These are phyloP conservation scores for Pseudopediastrum boryanum DNA, from an alignment of 139 green algal genomes.

Conservation along the genomic window DNA sequence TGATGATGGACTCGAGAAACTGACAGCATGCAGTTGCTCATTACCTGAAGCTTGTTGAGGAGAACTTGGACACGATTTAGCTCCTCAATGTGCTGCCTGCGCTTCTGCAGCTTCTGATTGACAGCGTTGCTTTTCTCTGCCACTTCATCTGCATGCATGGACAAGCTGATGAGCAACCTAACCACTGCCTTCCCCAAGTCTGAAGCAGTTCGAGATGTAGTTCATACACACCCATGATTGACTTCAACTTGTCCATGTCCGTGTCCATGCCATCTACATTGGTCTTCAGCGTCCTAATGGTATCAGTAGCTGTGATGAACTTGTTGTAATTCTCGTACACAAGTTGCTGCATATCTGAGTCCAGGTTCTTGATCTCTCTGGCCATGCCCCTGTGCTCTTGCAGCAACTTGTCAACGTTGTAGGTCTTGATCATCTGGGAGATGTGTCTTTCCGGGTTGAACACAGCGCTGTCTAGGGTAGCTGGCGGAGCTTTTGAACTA, in stretches of 20 bases:
- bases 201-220: too few relatives aligned
- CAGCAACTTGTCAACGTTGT: slow-evolving; percentile 74
- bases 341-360: slow-evolving; percentile 97
- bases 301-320: slow-evolving; percentile 97
- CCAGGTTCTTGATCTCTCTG: slow-evolving; percentile 88
- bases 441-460: slow-evolving; percentile 63
- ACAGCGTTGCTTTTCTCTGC: slow-evolving; percentile 72
- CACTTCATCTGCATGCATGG: slow-evolving; percentile 62
- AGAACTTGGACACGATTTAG: slow-evolving; percentile 80
- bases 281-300: slow-evolving; percentile 74
- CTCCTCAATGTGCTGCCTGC: slow-evolving; percentile 85
- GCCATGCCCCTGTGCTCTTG: slow-evolving; percentile 81
- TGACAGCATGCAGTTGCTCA: too few relatives aligned
- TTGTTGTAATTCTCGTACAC: slow-evolving; percentile 99
- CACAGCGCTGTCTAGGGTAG: slow-evolving; percentile 53
- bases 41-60: slow-evolving; percentile 84
- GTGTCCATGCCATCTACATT: slow-evolving; percentile 71
- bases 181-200: neutral
- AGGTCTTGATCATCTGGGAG: slow-evolving; percentile 54
- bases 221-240: slow-evolving; percentile 51
- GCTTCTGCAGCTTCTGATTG: slow-evolving; percentile 80
- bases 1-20: too few relatives aligned
- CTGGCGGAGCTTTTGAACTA: neutral
- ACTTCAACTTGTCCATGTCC: slow-evolving; percentile 72
- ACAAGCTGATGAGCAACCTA: neutral